phyloP scores from a whole-genome alignment of 2,329 filamentous ascomycete genomes.

The Hymenoscyphus linearis region DNA sequence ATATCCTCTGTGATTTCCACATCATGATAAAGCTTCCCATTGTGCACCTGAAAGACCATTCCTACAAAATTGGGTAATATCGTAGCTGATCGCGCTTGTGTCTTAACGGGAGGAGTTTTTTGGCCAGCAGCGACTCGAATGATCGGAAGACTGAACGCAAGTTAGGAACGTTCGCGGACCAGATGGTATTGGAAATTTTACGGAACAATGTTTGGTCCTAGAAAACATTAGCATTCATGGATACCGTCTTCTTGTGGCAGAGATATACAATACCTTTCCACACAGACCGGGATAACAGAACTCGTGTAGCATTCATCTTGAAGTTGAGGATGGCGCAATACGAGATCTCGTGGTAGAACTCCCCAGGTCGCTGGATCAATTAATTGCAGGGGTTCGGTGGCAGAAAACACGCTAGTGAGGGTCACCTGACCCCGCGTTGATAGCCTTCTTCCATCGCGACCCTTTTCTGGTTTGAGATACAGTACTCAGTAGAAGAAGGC shows the following conservation, averaged over 20 bases:
- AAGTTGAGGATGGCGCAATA: background rate
- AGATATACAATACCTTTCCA: slow-evolving; percentile 60
- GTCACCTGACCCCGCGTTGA: slow-evolving; percentile 14
- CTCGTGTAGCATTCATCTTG: slow-evolving; percentile 55
- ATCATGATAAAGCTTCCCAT: slow-evolving; percentile 66
- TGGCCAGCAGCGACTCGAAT: slow-evolving; percentile 43
- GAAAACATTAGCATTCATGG: slow-evolving; percentile 23
- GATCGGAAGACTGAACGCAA: slow-evolving; percentile 45
- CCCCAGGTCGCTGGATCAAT: slow-evolving; percentile 7
- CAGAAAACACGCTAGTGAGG: slow-evolving; percentile 12
- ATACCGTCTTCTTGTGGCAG: background rate
- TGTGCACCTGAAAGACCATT: slow-evolving; percentile 65
- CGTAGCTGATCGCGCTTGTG: slow-evolving; percentile 64
- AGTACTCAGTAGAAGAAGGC: background rate
- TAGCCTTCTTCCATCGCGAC: background rate
- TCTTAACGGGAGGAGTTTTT: slow-evolving; percentile 58
- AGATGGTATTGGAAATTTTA: slow-evolving; percentile 44
- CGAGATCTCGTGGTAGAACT: background rate
- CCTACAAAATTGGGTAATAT: slow-evolving; percentile 71
- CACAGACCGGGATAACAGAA: slow-evolving; percentile 57
- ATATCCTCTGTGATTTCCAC: slow-evolving; percentile 69
- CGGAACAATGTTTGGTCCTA: slow-evolving; percentile 68
- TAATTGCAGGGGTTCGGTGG: slow-evolving; percentile 15
- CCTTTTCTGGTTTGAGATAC: background rate
- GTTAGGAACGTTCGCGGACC: slow-evolving; percentile 22